Evolutionary conservation across 2,329 filamentous ascomycete species (phyloP), one percentile per base, ranked within the genome.

Genomic region (Alternaria brassicicola): DNA sequence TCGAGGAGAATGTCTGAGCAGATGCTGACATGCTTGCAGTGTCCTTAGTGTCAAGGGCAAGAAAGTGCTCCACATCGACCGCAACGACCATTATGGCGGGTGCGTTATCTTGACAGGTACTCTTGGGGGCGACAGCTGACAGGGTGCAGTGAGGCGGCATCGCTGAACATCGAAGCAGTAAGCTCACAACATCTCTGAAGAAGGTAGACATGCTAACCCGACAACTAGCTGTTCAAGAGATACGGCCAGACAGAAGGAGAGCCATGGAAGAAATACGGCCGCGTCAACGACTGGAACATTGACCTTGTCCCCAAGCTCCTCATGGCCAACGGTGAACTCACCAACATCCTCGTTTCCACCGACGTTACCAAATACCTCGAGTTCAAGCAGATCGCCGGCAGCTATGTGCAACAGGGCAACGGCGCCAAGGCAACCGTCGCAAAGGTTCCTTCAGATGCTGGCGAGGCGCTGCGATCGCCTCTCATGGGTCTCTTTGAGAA

Each of bases 401-500:
- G 93, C 84, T 98, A 90, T 77, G 95, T 98, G 63, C 95, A 98
- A 82, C 93, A 97, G 79, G 91, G 92, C 64, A 79, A 86, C 61
- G 88, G 88, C n/a, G 67, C 86, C 67, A 95, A 92, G 82, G 93
- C 92, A 55, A 97, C 92, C 42, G 90, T 98, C 62, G 94, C 94
- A 74, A 99, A 98, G 85, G 95, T 99, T 36, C 95, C 95, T 48
- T 96, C 93, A 53, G 93, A 96, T 81, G 92, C 94, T 42, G 86
- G 83, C 55, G 95, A 99, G 82, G 78, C 95, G 64, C 85, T 98
- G 72, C 88, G 89, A 74, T 98, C 94, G 49, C 93, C 93, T 50
- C 83, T 99, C 72, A 97, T 99, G 92, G 95, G 95, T 58, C 84
- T 98, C 60, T 97, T 97, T 65, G 95, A 99, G 85, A 99, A 99